Evolutionary conservation across 768 basidiomycete genomes (phyloP), one percentile per base, ranked within the genome.

Genomic region (Lentinula edodes): DNA sequence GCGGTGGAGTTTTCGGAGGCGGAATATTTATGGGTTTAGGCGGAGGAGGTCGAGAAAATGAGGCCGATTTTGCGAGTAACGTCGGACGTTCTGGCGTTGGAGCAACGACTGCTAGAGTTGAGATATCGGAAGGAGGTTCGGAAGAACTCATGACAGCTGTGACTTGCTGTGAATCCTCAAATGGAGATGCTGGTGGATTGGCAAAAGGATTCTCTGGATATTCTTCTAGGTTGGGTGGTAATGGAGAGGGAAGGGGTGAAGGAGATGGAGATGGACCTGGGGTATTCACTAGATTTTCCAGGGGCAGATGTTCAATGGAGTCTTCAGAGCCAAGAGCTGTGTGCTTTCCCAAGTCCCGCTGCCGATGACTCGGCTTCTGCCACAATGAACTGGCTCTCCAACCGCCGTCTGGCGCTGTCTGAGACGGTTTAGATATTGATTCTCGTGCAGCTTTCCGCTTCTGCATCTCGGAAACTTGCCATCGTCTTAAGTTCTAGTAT

Each of bases 391-490:
- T 83, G 12, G 89, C 85, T 34, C 83, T 80, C 55, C 80, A 80
- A 38, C 84, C 81, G 61, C 90, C 79, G 61, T 82, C 81, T 20
- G 76, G 73, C 42, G 90, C 39, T 18, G 68, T 64, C 18, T 72
- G 65, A 5, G 66, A 48, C 42, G 65, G 55, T 28, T 64, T 45
- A 56, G 5, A 8, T 0, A 58, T 56, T 2, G 87, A 85, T 60
- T 86, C 87, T 60, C 91, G 81, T 3, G 83, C 86, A 39, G 82
- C 80, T 73, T 87, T 92, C 75, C 91, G 83, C 62, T 89, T 82
- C 66, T 85, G 86, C 18, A 88, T 81, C 68, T 93, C 91, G 43
- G 84, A 84, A 51, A 84, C 75, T 66, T 93, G 91, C 92, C 91
- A 93, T 46, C 82, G 81, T 65, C 81, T 79, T 32, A 94, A 78